Percentiles rank a stretch among this genome's conserved stretches.
These are phyloP conservation scores for Saccharomyces paradoxus DNA, from an alignment of 805 yeast genomes.

Conservation along the genomic window DNA sequence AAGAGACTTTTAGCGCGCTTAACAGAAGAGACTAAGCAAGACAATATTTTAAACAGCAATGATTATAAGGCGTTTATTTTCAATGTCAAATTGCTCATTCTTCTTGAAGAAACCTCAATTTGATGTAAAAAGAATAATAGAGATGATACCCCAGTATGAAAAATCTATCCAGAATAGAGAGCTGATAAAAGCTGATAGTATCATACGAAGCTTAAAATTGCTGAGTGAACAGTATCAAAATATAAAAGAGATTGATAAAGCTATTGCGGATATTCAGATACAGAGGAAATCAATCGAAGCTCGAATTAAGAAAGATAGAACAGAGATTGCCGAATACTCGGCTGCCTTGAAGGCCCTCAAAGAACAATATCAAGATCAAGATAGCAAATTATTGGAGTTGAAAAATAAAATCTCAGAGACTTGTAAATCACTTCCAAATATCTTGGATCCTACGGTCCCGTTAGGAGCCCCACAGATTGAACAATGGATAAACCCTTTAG, in stretches of 20 bases:
- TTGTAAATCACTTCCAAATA: slow-evolving; percentile 56
- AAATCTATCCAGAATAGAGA: slow-evolving; percentile 25
- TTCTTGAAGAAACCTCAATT: slow-evolving; percentile 22
- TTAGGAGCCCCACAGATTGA: slow-evolving; percentile 38
- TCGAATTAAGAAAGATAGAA: slow-evolving; percentile 19
- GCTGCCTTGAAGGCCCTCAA: slow-evolving; percentile 20
- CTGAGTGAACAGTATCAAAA: slow-evolving; percentile 24
- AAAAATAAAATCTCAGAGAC: slow-evolving; percentile 33
- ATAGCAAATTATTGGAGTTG: slow-evolving; percentile 15
- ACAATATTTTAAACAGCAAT: not conserved
- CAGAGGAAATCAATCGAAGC: slow-evolving; percentile 25
- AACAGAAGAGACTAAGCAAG: not conserved
- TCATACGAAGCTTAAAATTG: slow-evolving; percentile 20
- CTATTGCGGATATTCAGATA: slow-evolving; percentile 25
- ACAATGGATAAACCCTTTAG: slow-evolving; percentile 42
- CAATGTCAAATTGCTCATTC: slow-evolving; percentile 2
- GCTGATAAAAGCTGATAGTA: slow-evolving; percentile 15
- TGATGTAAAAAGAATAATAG: slow-evolving; percentile 20
- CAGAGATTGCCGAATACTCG: slow-evolving; percentile 7
- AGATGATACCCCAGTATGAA: slow-evolving; percentile 12
- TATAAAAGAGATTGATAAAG: slow-evolving; percentile 13
- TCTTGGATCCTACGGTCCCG: slow-evolving; percentile 42
- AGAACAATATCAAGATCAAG: slow-evolving; percentile 16
- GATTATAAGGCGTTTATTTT: slow-evolving; percentile 6
- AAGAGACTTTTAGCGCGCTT: not conserved